Percentiles rank a stretch among this genome's conserved stretches.
Evolutionary conservation across 164 flowering plant genomes (phyloP).

Genomic region (Platanus orientalis): DNA sequence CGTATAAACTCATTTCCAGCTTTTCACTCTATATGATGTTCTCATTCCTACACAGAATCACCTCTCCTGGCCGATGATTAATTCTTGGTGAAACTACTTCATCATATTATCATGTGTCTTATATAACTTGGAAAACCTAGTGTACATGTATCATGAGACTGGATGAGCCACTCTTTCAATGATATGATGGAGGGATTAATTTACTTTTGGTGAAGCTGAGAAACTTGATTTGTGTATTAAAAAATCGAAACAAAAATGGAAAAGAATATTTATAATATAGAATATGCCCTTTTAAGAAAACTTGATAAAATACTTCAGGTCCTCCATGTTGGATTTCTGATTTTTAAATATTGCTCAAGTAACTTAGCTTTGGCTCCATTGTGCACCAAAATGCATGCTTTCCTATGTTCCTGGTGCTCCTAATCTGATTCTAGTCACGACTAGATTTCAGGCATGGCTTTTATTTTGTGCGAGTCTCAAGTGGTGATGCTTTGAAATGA

Average conservation of each 20-base stretch:
- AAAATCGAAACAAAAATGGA: too few species aligned
- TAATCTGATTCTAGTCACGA: not conserved
- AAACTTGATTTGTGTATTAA: too few species aligned
- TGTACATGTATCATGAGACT: not conserved
- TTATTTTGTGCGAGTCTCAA: not conserved
- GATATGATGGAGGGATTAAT: not conserved
- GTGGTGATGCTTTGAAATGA: not conserved
- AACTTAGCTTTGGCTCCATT: not conserved
- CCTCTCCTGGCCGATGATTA: too few species aligned
- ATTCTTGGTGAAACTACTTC: too few species aligned
- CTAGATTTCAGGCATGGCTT: not conserved
- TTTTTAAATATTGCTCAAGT: not conserved
- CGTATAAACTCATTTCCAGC: not conserved
- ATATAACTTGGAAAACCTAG: not conserved
- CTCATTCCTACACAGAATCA: not conserved
- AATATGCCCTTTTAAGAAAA: too few species aligned
- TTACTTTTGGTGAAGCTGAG: not conserved
- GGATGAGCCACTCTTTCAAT: too few species aligned
- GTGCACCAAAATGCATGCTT: not conserved
- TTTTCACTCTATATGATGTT: not conserved
- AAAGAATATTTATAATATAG: too few species aligned
- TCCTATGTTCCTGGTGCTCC: not conserved
- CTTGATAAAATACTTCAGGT: too few species aligned
- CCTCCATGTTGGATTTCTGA: too few species aligned
- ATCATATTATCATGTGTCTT: too few species aligned